A percentile compares a stretch with the other conserved stretches of the same genome.
These are phyloP conservation scores for Phytopythium chamaehyphon DNA, from an alignment of 352 stramenopile species.

Conservation along the genomic window DNA sequence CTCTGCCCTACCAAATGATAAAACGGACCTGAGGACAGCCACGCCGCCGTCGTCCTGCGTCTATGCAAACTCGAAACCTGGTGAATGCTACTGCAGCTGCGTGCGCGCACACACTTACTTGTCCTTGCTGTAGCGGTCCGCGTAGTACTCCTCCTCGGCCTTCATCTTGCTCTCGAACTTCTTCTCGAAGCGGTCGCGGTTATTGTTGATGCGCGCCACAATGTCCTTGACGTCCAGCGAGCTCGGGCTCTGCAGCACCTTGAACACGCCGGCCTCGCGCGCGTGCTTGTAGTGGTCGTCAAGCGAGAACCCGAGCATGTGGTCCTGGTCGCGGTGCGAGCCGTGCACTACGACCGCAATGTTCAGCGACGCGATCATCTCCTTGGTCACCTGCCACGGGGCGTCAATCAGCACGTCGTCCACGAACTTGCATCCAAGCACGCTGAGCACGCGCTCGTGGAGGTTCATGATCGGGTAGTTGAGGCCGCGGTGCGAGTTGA, in stretches of 20 bases:
- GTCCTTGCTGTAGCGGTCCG: slow-evolving; percentile 78
- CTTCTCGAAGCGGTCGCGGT: slow-evolving; percentile 88
- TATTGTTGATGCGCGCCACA: slow-evolving; percentile 86
- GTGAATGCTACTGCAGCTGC: background rate
- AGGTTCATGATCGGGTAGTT: slow-evolving; percentile 98
- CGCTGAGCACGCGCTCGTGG: slow-evolving; percentile 96
- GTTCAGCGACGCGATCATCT: slow-evolving; percentile 94
- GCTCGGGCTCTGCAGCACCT: slow-evolving; percentile 66
- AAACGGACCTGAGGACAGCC: too few relatives aligned
- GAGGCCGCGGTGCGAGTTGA: slow-evolving; percentile 85
- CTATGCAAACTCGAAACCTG: too few relatives aligned
- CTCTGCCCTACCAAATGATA: too few relatives aligned
- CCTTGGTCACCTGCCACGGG: slow-evolving; percentile 92
- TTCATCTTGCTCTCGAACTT: slow-evolving; percentile 94
- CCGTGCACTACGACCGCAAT: slow-evolving; percentile 84
- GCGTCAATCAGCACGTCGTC: slow-evolving; percentile 99
- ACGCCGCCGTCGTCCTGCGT: too few relatives aligned
- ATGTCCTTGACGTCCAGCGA: slow-evolving; percentile 85
- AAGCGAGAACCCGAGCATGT: slow-evolving; percentile 50
- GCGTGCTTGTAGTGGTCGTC: slow-evolving; percentile 81
- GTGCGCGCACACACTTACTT: slow-evolving; percentile 12
- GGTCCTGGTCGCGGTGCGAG: slow-evolving; percentile 77
- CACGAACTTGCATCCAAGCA: slow-evolving; percentile 95
- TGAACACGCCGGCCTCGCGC: slow-evolving; percentile 80
- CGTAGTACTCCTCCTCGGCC: slow-evolving; percentile 91